These are phyloP conservation scores for Yamadazyma triangularis DNA, from an alignment of 1,139 yeast genomes.

Conservation along the genomic window DNA sequence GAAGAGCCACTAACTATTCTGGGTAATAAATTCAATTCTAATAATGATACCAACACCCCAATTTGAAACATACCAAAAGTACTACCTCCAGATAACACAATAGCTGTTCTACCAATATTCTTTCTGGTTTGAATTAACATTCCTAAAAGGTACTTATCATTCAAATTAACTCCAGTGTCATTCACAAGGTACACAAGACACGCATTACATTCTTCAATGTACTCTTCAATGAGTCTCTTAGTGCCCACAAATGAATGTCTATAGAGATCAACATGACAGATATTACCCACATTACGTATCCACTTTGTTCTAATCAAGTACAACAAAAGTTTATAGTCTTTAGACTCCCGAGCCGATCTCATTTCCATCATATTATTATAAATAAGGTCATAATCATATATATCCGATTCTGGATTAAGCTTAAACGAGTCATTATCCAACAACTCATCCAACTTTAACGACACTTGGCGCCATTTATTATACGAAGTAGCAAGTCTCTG, in stretches of 20 bases:
- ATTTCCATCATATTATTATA: slow-evolving; percentile 52
- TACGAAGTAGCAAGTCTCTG: slow-evolving; percentile 64
- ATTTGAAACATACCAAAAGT: slow-evolving; percentile 90
- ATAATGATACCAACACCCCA: slow-evolving; percentile 79
- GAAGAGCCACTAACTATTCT: slow-evolving; percentile 92
- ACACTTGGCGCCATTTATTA: slow-evolving; percentile 63
- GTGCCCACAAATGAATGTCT: slow-evolving; percentile 84
- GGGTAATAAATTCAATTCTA: slow-evolving; percentile 74
- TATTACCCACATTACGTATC: slow-evolving; percentile 81
- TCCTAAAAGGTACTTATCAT: slow-evolving; percentile 66
- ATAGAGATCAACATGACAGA: slow-evolving; percentile 78
- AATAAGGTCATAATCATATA: slow-evolving; percentile 71
- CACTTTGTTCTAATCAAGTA: slow-evolving; percentile 80
- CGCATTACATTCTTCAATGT: slow-evolving; percentile 68
- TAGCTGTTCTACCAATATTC: slow-evolving; percentile 89
- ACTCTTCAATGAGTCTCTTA: slow-evolving; percentile 75
- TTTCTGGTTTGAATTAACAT: slow-evolving; percentile 84
- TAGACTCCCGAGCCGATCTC: slow-evolving; percentile 50
- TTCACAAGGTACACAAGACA: slow-evolving; percentile 51
- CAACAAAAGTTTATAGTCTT: slow-evolving; percentile 58
- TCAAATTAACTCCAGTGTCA: slow-evolving; percentile 45
- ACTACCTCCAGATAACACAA: slow-evolving; percentile 92
- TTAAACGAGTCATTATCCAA: slow-evolving; percentile 73
- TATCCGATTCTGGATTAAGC: slow-evolving; percentile 48
- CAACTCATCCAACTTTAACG: slow-evolving; percentile 59